A percentile compares a stretch with the other conserved stretches of the same genome.
These are phyloP conservation scores for Diaporthe capsici DNA, from an alignment of 2,329 filamentous ascomycete species.

Conservation along the genomic window DNA sequence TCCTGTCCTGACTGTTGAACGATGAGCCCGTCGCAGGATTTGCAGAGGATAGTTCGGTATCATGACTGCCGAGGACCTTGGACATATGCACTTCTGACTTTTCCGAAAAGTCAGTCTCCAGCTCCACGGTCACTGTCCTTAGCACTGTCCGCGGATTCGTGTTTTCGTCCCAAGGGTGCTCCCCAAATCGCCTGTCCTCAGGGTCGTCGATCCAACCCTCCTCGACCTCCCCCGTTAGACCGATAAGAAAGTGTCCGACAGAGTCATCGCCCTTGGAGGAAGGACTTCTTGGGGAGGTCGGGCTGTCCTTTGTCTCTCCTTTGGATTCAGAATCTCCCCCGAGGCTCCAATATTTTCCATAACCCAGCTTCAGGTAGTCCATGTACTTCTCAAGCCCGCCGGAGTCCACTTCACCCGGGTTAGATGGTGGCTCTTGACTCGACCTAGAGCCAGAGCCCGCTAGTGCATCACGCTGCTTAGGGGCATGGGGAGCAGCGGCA, in stretches of 20 bases:
- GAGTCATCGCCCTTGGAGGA: conserved; percentile 42
- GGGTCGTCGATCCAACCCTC: conserved; percentile 53
- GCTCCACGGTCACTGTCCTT: conserved; percentile 77
- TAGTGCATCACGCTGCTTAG: conserved; percentile 14
- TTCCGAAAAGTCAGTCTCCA: conserved; percentile 60
- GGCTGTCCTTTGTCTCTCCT: conserved; percentile 39
- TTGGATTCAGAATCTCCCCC: conserved; percentile 29
- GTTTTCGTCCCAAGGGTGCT: conserved; percentile 50
- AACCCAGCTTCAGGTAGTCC: conserved; percentile 76
- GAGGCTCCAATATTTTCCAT: conserved; percentile 76
- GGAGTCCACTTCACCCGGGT: conserved; percentile 47
- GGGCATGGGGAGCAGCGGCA: conserved; percentile 4
- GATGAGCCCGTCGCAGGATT: conserved; percentile 41
- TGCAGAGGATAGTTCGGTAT: conserved; percentile 45
- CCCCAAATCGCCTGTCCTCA: conserved; percentile 50
- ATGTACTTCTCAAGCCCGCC: conserved; percentile 69
- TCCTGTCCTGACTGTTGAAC: conserved; percentile 65
- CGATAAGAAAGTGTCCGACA: conserved; percentile 73
- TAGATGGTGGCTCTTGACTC: not conserved
- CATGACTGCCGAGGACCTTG: conserved; percentile 60
- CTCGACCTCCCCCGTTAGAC: conserved; percentile 75
- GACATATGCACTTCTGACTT: conserved; percentile 61
- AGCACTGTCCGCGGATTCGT: conserved; percentile 71
- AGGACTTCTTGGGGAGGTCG: conserved; percentile 23
- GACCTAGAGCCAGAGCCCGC: not conserved